Conservation (phyloP, 108 stramenopile genomes). For the Discostella stelligeroides region DNA sequence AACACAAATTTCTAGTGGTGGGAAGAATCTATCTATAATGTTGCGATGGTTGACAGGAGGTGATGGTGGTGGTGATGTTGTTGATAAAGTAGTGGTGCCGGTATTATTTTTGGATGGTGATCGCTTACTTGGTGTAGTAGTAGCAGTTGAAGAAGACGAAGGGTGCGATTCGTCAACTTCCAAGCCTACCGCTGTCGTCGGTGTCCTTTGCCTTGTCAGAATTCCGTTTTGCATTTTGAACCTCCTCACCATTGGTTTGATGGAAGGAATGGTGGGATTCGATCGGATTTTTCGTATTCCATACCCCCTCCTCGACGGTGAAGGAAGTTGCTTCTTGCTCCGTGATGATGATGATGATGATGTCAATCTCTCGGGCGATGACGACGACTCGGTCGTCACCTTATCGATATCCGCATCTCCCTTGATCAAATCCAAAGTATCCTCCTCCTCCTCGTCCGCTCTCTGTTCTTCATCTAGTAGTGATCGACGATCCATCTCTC, state of each 20-base stretch:
- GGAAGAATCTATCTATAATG: conserved; percentile 42
- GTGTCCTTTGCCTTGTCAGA: not conserved
- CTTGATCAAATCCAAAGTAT: not conserved
- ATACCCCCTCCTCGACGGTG: not conserved
- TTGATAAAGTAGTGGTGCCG: not conserved
- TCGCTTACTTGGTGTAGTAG: not conserved
- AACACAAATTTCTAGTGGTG: conserved; percentile 54
- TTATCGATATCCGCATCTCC: not conserved
- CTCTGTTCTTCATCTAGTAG: not conserved
- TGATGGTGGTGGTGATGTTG: not conserved
- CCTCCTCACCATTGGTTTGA: not conserved
- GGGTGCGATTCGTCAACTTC: not conserved
- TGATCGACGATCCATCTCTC: not conserved
- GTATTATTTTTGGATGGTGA: too few species aligned
- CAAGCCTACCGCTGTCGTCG: too few species aligned
- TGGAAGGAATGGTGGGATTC: too few species aligned
- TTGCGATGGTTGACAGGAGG: not conserved
- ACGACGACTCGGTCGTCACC: not conserved
- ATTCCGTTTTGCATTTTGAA: not conserved
- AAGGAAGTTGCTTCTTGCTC: not conserved
- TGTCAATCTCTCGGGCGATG: not conserved
- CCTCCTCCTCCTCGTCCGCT: conserved; percentile 12
- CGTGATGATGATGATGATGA: not conserved
- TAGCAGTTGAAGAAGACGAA: not conserved
- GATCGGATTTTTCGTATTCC: conserved; percentile 16